Percentiles rank a stretch among this genome's conserved stretches.
phyloP scores from a whole-genome alignment of 108 stramenopile species.

The Cylindrotheca fusiformis region DNA sequence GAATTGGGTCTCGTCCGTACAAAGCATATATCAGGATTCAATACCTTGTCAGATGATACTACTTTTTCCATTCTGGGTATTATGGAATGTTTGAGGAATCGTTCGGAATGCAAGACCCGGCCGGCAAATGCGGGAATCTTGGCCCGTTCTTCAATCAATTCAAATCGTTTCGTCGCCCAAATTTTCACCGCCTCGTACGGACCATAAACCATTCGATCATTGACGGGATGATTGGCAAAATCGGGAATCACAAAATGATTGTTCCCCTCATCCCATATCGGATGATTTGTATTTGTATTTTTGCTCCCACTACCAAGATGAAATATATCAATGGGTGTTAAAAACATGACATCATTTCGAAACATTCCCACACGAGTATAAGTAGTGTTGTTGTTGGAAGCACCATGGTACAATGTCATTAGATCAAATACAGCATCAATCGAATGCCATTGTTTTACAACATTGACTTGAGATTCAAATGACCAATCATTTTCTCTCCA shows the following conservation, averaged over 20 bases:
- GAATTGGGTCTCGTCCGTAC: conserved; percentile 35
- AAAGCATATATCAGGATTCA: conserved; percentile 33
- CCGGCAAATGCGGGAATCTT: conserved; percentile 16
- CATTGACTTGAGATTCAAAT: conserved; percentile 14
- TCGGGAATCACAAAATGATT: conserved; percentile 17
- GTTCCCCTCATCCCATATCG: conserved; percentile 21
- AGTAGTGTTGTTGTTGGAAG: conserved; percentile 33
- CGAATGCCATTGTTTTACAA: no score
- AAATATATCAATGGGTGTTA: conserved; percentile 47
- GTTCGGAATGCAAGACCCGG: conserved; percentile 36
- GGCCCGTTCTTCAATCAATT: conserved; percentile 37
- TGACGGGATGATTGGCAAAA: no score
- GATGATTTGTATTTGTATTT: no score
- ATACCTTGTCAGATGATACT: conserved; percentile 9
- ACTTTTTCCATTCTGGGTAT: conserved; percentile 30
- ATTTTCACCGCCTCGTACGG: no score
- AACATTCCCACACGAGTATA: conserved; percentile 48
- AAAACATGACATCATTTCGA: no score
- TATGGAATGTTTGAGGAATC: conserved; percentile 33
- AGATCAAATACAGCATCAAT: conserved; percentile 29
- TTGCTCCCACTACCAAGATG: conserved; percentile 9
- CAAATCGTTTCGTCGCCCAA: no score
- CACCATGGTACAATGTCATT: conserved; percentile 19
- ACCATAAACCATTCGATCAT: no score
- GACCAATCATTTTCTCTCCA: conserved; percentile 18